Conservation (phyloP, 176 grass and related monocot genomes). For the Carex scoparia region DNA sequence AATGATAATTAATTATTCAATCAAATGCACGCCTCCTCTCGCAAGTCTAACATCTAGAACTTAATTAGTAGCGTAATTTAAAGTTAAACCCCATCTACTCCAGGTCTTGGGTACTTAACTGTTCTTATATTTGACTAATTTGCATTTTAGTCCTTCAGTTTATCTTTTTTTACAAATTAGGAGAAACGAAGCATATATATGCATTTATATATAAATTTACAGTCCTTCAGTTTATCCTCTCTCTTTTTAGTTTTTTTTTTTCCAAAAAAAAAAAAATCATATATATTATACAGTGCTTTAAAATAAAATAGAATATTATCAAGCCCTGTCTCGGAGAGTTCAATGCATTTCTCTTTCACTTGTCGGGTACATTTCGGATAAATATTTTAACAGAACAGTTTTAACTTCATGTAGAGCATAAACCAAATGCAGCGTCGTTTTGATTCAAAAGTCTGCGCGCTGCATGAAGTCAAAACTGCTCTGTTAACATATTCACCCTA, state of each 20-base stretch:
- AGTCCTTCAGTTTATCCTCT: neutral
- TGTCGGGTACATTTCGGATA: no score
- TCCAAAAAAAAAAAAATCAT: neutral
- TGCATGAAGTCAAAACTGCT: no score
- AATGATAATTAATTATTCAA: slow-evolving; percentile 5
- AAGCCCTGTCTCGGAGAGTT: no score
- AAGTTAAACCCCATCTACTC: neutral
- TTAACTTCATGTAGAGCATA: no score
- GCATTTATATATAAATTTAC: no score
- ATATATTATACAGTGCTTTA: neutral
- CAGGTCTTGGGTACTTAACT: slow-evolving; percentile 7
- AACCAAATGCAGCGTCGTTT: no score
- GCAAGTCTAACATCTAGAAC: slow-evolving; percentile 10
- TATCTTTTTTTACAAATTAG: neutral
- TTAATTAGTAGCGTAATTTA: neutral
- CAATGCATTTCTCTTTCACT: no score
- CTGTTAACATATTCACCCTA: no score
- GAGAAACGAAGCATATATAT: no score
- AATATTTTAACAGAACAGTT: no score
- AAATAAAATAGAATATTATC: no score
- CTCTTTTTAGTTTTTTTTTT: neutral
- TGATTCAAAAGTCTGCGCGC: no score
- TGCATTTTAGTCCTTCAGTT: neutral
- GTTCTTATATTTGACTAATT: neutral
- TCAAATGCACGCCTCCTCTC: slow-evolving; percentile 12